Conservation (phyloP, 2,329 filamentous ascomycete genomes). For the Hypocreales sp. region DNA sequence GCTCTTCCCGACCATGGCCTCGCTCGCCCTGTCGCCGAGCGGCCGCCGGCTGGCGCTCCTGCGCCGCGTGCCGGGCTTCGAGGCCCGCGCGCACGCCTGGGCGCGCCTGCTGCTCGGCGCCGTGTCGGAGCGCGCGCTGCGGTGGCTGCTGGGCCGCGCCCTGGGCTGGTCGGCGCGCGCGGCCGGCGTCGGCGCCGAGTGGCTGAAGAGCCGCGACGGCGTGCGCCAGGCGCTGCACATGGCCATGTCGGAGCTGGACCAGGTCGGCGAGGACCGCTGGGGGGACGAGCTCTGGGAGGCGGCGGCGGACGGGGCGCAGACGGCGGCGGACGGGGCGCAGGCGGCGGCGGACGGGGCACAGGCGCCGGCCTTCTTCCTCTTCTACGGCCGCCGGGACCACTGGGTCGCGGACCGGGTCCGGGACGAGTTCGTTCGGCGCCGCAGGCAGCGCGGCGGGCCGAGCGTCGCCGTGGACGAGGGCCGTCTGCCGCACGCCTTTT, state of each 20-base stretch:
- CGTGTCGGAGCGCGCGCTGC: conserved; percentile 22
- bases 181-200: conserved; percentile 33
- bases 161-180: conserved; percentile 33
- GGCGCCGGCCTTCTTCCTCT: conserved; percentile 38
- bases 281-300: conserved; percentile 41
- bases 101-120: conserved; percentile 23
- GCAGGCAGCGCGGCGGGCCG: conserved; percentile 21
- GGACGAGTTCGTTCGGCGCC: conserved; percentile 36
- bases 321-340: neutral
- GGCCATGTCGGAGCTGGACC: conserved; percentile 43
- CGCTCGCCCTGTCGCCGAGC: conserved; percentile 47
- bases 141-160: conserved; percentile 24
- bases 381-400: conserved; percentile 44
- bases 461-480: conserved; percentile 38
- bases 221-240: conserved; percentile 44
- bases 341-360: neutral
- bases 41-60: conserved; percentile 32
- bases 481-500: conserved; percentile 45
- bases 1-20: conserved; percentile 60
- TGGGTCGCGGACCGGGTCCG: conserved; percentile 44
- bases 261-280: conserved; percentile 44
- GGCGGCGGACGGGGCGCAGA: conserved; percentile 6
- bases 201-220: conserved; percentile 39
- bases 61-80: conserved; percentile 24
- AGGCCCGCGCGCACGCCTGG: conserved; percentile 21